phyloP scores from a whole-genome alignment of 345 rosid species.

The Eucalyptus sp. region DNA sequence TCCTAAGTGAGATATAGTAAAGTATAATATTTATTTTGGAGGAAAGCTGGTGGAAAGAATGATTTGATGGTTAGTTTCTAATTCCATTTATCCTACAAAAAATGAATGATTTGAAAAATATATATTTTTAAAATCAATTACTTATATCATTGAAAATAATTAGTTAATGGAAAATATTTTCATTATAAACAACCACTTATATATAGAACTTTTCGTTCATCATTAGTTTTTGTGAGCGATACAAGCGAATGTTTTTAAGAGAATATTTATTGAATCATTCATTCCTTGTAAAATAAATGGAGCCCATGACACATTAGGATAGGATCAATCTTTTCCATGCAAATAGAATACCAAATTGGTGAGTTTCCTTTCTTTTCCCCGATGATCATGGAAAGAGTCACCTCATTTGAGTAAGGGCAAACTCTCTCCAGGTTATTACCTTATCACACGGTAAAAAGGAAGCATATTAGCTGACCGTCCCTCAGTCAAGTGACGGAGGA shows the following conservation, averaged over 20 bases:
- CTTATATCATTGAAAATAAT: not conserved
- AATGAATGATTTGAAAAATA: rapidly evolving
- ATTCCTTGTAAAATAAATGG: not conserved
- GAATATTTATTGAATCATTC: not conserved
- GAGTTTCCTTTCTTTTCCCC: not conserved
- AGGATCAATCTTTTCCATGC: not conserved
- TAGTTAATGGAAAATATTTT: not conserved
- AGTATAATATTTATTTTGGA: not conserved
- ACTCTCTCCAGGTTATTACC: not conserved
- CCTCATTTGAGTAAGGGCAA: not conserved
- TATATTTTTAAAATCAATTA: rapidly evolving
- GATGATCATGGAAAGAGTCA: not conserved
- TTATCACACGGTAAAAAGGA: not conserved
- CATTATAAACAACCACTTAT: not conserved
- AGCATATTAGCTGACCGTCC: too few relatives aligned
- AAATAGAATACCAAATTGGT: not conserved
- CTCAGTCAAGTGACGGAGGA: too few relatives aligned
- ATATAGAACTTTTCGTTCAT: rapidly evolving
- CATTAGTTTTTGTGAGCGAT: rapidly evolving
- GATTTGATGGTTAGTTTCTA: not conserved
- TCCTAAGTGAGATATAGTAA: not conserved
- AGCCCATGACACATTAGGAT: not conserved
- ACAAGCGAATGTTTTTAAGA: too few relatives aligned
- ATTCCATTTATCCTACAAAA: rapidly evolving
- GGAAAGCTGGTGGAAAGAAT: not conserved